Evolutionary conservation across 2,329 filamentous ascomycete species (phyloP), one percentile per base, ranked within the genome.

Genomic region (Aureobasidium subglaciale): DNA sequence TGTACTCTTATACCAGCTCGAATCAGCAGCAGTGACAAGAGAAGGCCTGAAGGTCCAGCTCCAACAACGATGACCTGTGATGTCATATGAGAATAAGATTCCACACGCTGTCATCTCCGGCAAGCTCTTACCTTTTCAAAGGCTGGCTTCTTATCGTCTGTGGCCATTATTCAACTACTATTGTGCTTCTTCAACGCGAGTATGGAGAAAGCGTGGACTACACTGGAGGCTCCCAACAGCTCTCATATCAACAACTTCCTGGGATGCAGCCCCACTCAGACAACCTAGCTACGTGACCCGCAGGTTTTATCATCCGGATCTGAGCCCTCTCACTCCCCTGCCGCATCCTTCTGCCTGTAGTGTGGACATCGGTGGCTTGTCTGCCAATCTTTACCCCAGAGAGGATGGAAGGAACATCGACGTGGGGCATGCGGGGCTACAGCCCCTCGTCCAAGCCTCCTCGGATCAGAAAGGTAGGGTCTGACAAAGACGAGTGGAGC

Each of bases 31-130:
- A 73, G 65, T 4, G 70, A 70, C 38, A 71, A 67, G 50, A 74
- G 68, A 20, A 72, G 68, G 18, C 72, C 71, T 2, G 72, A 68
- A 43, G 69, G 71, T 20, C 71, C 72, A 7, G 70, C 72, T 35
- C 72, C 71, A 40, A 71, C 65, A 37, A 73, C 65, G 8, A 73
- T 59, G 18, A 74, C 53, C 46, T 62, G 16, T 3, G 18, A 24
- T 48, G 6, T 7, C 2, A n/a, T 16, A 27, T 42, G 38, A 43
- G 50, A 8, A 4, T 24, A n/a, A 37, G 2, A 11, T 15, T 15
- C 30, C 11, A 25, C 3, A 25, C 3, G 3, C 18, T 20, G 35
- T n/a, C 34, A 5, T 22, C 10, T 34, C 18, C 13, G 25, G 11
- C 3, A 16, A 10, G 15, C 11, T 30, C 38, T 45, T 24, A 55